Conservation (phyloP, 2,329 filamentous ascomycete species). For the Zymoseptoria ardabiliae region DNA sequence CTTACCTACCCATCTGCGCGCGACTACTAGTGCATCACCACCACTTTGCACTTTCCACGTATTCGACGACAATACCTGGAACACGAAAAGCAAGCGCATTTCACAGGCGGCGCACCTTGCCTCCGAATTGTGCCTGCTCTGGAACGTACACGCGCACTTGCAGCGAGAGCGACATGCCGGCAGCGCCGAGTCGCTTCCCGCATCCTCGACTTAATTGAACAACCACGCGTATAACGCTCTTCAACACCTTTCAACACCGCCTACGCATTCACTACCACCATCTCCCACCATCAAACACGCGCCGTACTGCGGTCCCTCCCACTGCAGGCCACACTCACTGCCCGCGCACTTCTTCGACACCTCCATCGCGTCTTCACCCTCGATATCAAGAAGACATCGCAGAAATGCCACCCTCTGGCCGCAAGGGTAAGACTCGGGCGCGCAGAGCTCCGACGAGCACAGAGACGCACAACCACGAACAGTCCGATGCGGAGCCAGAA, state of each 20-base stretch:
- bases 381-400: background rate
- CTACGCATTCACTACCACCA: background rate
- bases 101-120: background rate
- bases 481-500: conserved; percentile 38
- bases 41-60: background rate
- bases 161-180: background rate
- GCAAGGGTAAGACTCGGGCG: conserved; percentile 29
- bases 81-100: background rate
- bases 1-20: too few relatives aligned
- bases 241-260: background rate
- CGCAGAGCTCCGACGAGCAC: conserved; percentile 23
- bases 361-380: background rate
- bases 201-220: background rate
- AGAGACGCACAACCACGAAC: conserved; percentile 18
- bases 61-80: too few relatives aligned
- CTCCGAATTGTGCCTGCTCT: background rate
- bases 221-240: background rate
- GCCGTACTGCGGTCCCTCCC: background rate
- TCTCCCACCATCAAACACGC: background rate
- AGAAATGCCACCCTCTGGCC: conserved; percentile 27
- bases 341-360: background rate
- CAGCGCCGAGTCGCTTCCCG: background rate
- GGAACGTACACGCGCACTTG: background rate
- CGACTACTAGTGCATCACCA: too few relatives aligned
- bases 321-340: background rate